Evolutionary conservation across 169 alveolate species (phyloP), one percentile per base, ranked within the genome.

Genomic region (Eimeria praecox): DNA sequence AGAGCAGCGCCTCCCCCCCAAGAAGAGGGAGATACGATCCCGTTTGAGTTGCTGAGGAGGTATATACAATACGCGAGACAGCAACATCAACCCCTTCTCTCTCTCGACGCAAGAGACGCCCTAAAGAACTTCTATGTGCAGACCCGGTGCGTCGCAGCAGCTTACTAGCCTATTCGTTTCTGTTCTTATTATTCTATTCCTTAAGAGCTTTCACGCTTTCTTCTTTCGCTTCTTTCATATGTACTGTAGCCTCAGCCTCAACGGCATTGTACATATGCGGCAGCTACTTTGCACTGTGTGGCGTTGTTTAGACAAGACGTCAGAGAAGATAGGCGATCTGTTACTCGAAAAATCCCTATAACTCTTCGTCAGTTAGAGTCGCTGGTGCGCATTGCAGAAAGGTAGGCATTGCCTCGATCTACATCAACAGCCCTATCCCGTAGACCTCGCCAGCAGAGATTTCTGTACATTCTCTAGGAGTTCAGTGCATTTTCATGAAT

Each of bases 321-420:
- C 66, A 30, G 95, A 96, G 80, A 97, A 96, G 64, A 98, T 98
- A 18, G 96, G 78, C 44, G 95, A 4, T 80, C 95, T 69, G 69
- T 30, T n/a, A 86, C 91, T 30, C 89, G 75, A 16, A 90, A 93
- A 71, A 99, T 99, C 35, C 99, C 99, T 22, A 99, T 99, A 59
- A 99, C 99, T 24, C 99, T 99, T 42, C 98, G 99, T 54, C 99
- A 99, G 98, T 97, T 99, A 52, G 99, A 99, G 97, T 99, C 99
- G 35, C 98, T 99, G 56, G 99, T 99, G 49, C 98, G 99, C 54
- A 73, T 96, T 5, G 40, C 97, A 62, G 97, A 93, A 54, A 94
- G 96, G 96, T 94, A 69, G n/a, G 93, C 9, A 33, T 4, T 22
- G 83, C 24, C 62, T 42, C 30, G 27, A 66, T 30, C 40, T 16